A percentile compares a stretch with the other conserved stretches of the same genome.
These are phyloP conservation scores for Letharia columbiana DNA, from an alignment of 495 filamentous ascomycete genomes.

Conservation along the genomic window DNA sequence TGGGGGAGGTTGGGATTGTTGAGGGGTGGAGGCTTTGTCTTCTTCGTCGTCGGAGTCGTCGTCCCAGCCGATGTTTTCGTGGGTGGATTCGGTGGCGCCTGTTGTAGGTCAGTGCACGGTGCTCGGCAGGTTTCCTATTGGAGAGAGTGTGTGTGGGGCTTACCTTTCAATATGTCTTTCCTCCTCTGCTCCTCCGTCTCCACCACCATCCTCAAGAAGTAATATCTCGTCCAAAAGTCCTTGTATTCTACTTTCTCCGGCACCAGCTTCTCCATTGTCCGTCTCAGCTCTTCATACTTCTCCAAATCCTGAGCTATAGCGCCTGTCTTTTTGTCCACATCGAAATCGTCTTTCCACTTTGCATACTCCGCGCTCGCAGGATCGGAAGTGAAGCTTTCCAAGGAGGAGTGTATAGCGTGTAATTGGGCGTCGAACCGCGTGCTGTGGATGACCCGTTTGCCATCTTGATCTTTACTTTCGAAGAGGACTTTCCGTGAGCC, in stretches of 20 bases:
- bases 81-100: slow-evolving; percentile 51
- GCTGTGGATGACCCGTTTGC: slow-evolving; percentile 83
- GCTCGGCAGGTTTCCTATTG: background rate
- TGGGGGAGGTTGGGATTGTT: slow-evolving; percentile 19
- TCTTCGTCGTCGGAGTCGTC: slow-evolving; percentile 56
- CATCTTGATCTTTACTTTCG: slow-evolving; percentile 83
- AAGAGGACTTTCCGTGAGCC: slow-evolving; percentile 56
- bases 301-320: slow-evolving; percentile 75
- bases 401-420: slow-evolving; percentile 81
- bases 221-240: slow-evolving; percentile 91
- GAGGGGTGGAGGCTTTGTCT: slow-evolving; percentile 43
- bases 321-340: slow-evolving; percentile 75
- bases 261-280: slow-evolving; percentile 92
- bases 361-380: slow-evolving; percentile 66
- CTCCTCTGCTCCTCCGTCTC: slow-evolving; percentile 91
- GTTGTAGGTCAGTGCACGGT: slow-evolving; percentile 19
- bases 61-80: slow-evolving; percentile 80
- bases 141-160: slow-evolving; percentile 25
- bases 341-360: slow-evolving; percentile 65
- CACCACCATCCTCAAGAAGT: slow-evolving; percentile 87
- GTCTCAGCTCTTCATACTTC: slow-evolving; percentile 77
- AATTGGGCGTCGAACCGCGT: slow-evolving; percentile 93
- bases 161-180: slow-evolving; percentile 88
- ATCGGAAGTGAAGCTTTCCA: slow-evolving; percentile 79
- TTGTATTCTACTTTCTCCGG: slow-evolving; percentile 81